Conservation (phyloP, 345 rosid genomes). For the Populus davidiana region DNA sequence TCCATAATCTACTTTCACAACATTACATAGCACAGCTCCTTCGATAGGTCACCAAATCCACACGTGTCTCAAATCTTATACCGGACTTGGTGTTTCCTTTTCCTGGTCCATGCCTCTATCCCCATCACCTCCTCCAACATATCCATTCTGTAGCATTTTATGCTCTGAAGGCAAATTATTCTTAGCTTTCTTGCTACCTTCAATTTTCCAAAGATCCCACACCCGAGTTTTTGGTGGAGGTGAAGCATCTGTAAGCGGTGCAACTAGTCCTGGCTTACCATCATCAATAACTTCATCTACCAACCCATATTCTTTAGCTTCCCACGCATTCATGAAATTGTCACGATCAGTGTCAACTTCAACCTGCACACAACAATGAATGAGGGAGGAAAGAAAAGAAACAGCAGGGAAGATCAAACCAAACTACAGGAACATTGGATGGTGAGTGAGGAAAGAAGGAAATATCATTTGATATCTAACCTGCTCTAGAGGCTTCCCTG, state of each 20-base stretch:
- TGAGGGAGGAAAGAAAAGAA: background rate
- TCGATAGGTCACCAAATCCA: background rate
- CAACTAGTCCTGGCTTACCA: slow-evolving; percentile 90
- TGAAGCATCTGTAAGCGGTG: slow-evolving; percentile 57
- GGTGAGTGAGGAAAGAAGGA: background rate
- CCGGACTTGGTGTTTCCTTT: slow-evolving; percentile 24
- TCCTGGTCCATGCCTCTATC: slow-evolving; percentile 20
- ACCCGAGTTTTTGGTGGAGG: slow-evolving; percentile 72
- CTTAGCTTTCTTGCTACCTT: slow-evolving; percentile 58
- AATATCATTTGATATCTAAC: slow-evolving; percentile 25
- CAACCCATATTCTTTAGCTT: slow-evolving; percentile 89
- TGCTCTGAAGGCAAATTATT: slow-evolving; percentile 63
- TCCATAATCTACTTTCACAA: background rate
- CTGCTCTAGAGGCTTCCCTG: slow-evolving; percentile 74
- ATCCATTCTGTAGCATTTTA: slow-evolving; percentile 29
- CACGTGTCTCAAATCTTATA: background rate
- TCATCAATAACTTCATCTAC: slow-evolving; percentile 81
- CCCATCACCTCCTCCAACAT: slow-evolving; percentile 30
- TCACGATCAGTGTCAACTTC: slow-evolving; percentile 79
- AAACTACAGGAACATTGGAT: background rate
- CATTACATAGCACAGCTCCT: background rate
- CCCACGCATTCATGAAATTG: slow-evolving; percentile 89
- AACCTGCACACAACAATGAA: slow-evolving; percentile 39
- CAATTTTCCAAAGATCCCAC: slow-evolving; percentile 72
- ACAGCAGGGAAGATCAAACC: background rate